A percentile compares a stretch with the other conserved stretches of the same genome.
Conservation (phyloP, 2,329 filamentous ascomycete genomes). For the Pyricularia sp. region DNA sequence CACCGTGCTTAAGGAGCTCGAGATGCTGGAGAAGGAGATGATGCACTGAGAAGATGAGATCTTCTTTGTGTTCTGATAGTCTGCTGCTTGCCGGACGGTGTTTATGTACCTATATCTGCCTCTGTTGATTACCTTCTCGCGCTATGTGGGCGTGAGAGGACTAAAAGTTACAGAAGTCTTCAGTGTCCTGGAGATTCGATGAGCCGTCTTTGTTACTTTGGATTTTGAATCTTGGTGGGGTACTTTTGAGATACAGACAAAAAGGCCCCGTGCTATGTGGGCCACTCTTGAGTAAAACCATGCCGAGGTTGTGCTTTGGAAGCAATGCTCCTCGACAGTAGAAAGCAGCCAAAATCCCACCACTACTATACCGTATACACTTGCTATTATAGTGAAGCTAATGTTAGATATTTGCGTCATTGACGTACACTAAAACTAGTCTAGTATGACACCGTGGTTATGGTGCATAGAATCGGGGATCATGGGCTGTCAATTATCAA, state of each 20-base stretch:
- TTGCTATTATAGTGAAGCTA: background rate
- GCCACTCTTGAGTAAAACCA: background rate
- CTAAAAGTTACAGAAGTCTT: background rate
- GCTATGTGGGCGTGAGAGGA: background rate
- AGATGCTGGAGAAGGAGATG: constrained; percentile 35
- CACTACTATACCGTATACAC: background rate
- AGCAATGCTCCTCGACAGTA: background rate
- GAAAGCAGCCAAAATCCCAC: background rate
- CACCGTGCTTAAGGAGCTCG: constrained; percentile 71
- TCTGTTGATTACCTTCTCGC: background rate
- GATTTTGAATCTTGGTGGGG: background rate
- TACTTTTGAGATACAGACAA: background rate
- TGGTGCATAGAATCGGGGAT: background rate
- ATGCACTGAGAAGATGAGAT: background rate
- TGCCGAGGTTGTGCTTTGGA: background rate
- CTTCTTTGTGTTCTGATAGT: background rate
- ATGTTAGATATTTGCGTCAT: background rate
- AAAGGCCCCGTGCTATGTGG: background rate
- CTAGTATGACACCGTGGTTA: background rate
- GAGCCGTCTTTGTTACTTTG: background rate
- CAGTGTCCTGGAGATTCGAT: background rate
- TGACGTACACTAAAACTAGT: background rate
- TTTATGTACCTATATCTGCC: background rate
- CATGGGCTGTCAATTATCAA: background rate
- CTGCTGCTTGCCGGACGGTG: background rate